phyloP scores from a whole-genome alignment of 2,329 filamentous ascomycete species.

The Arthroderma sp. region DNA sequence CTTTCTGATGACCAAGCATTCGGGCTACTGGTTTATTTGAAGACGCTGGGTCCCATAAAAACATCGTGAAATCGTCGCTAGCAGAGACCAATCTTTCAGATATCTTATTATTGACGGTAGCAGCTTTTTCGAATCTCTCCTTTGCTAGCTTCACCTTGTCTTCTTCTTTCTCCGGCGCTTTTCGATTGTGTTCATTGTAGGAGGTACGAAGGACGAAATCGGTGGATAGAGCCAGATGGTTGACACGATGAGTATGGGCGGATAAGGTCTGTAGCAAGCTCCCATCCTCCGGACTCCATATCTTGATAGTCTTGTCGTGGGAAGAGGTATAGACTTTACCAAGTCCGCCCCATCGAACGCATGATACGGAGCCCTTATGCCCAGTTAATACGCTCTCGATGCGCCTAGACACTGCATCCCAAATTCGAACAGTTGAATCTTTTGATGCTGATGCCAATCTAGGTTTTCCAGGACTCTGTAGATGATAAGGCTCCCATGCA shows the following conservation, averaged over 20 bases:
- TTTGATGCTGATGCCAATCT: slow-evolving; percentile 79
- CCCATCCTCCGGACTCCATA: slow-evolving; percentile 74
- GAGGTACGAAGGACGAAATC: slow-evolving; percentile 79
- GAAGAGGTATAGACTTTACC: slow-evolving; percentile 73
- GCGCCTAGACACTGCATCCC: slow-evolving; percentile 65
- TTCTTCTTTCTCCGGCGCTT: slow-evolving; percentile 55
- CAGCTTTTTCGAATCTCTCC: slow-evolving; percentile 74
- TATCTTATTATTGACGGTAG: slow-evolving; percentile 60
- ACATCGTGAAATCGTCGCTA: slow-evolving; percentile 93
- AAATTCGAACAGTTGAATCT: slow-evolving; percentile 76
- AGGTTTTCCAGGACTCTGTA: slow-evolving; percentile 60
- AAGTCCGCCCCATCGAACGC: slow-evolving; percentile 88
- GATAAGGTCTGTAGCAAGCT: slow-evolving; percentile 67
- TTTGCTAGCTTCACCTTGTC: slow-evolving; percentile 64
- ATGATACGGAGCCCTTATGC: slow-evolving; percentile 79
- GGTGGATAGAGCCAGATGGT: slow-evolving; percentile 84
- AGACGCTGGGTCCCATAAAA: slow-evolving; percentile 74
- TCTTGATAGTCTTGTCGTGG: slow-evolving; percentile 83
- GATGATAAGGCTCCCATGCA: slow-evolving; percentile 87
- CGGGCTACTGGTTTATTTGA: slow-evolving; percentile 76
- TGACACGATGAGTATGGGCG: slow-evolving; percentile 87
- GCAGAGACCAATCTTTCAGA: slow-evolving; percentile 80
- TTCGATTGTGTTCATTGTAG: slow-evolving; percentile 71
- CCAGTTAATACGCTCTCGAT: slow-evolving; percentile 76
- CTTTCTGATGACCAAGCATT: slow-evolving; percentile 88